These are phyloP conservation scores for Hondaea fermentalgiana DNA, from an alignment of 108 stramenopile genomes.

Conservation along the genomic window DNA sequence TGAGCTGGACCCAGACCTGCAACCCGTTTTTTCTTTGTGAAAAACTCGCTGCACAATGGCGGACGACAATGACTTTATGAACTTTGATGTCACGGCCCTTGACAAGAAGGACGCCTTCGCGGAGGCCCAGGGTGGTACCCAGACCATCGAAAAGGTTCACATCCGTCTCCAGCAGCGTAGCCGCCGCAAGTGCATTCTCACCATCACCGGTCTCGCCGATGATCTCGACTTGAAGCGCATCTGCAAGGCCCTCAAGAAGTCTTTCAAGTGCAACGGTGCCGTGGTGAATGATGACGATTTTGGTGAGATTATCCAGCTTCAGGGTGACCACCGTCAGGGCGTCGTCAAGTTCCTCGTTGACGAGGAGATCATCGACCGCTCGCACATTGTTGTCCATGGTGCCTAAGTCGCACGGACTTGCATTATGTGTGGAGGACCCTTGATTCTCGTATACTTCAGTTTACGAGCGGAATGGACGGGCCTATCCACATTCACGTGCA, in stretches of 20 bases:
- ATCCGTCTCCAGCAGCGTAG: constrained; percentile 97
- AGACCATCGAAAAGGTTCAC: constrained; percentile 69
- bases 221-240: constrained; percentile 96
- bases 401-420: constrained; percentile 43
- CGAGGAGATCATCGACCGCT: constrained; percentile 82
- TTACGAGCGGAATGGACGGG: too few relatives aligned
- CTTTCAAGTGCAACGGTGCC: constrained; percentile 94
- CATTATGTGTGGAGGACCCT: too few relatives aligned
- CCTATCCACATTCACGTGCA: too few relatives aligned
- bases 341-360: constrained; percentile 87
- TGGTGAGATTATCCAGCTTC: constrained; percentile 92
- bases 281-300: constrained; percentile 83
- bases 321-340: constrained; percentile 93
- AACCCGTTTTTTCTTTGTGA: too few relatives aligned
- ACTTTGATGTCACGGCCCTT: background rate
- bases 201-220: constrained; percentile 85
- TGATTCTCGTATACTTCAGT: too few relatives aligned
- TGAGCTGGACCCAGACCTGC: too few relatives aligned
- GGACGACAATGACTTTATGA: background rate
- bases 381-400: constrained; percentile 75
- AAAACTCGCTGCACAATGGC: background rate
- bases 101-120: constrained; percentile 18
- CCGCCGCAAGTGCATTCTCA: constrained; percentile 97
- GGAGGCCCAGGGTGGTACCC: constrained; percentile 11
- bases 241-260: constrained; percentile 97